These are phyloP conservation scores for Irineochytrium annulatum DNA, from an alignment of 192 early-diverging fungal species.

Conservation along the genomic window DNA sequence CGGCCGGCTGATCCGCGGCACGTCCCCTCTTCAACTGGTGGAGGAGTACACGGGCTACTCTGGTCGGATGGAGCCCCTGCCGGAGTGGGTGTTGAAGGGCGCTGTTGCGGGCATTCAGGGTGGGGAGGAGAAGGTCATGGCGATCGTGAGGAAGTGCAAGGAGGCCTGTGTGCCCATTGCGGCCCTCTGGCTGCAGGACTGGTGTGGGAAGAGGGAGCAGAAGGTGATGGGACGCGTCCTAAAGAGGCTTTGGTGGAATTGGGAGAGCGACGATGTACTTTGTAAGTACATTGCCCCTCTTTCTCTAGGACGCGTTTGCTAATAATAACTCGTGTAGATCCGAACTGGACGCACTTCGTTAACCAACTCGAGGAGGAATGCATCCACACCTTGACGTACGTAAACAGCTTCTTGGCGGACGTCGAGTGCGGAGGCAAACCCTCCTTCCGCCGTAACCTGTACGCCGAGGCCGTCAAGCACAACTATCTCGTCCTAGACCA, in stretches of 20 bases:
- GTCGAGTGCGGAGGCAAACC: constrained; percentile 9
- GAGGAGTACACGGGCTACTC: constrained; percentile 34
- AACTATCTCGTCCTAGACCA: constrained; percentile 22
- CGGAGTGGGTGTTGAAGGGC: constrained; percentile 33
- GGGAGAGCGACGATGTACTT: constrained; percentile 28
- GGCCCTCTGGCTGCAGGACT: constrained; percentile 35
- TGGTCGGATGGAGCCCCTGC: constrained; percentile 33
- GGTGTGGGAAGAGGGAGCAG: constrained; percentile 30
- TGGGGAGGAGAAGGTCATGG: constrained; percentile 27
- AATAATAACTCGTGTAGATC: background rate
- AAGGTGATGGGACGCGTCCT: constrained; percentile 14
- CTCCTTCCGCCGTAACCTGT: constrained; percentile 21
- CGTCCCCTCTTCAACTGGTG: constrained; percentile 28
- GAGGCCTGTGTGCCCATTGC: constrained; percentile 19
- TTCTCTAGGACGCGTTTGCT: background rate
- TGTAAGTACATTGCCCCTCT: constrained; percentile 30
- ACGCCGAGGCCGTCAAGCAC: constrained; percentile 24
- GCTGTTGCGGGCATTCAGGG: constrained; percentile 36
- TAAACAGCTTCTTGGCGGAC: constrained; percentile 35
- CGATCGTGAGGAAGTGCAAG: constrained; percentile 15
- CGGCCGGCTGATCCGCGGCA: constrained; percentile 33
- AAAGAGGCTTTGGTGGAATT: constrained; percentile 39
- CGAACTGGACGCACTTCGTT: constrained; percentile 11
- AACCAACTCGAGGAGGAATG: constrained; percentile 5
- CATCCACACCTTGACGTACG: constrained; percentile 23